Base-by-base conservation (phyloP, 1,139 yeast species). In the Geotrichum fermentans region DNA sequence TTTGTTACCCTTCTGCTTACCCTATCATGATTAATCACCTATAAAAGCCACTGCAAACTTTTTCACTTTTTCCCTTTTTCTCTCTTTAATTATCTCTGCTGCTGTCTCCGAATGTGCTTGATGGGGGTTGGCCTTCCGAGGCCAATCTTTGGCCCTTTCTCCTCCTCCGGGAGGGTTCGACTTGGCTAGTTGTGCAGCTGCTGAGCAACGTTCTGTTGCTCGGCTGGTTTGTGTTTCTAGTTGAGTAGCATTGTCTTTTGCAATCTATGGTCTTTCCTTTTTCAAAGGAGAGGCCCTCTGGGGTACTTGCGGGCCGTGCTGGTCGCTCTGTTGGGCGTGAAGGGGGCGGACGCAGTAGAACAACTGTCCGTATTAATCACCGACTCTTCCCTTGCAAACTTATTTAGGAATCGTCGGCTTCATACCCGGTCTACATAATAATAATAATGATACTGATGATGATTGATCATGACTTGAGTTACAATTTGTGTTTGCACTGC, bases 321-420 rank as follows among this genome's bases (percentile, higher is more conserved):
- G 36, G 37, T 30, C 43, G 28, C 28, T 30, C n/a, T 30, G 11
- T 24, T 24, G 41, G 21, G n/a, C 22, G 33, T 24, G 14, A 24
- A 24, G 18, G 41, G 33, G 33, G 26, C 6, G 32, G 35, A 2
- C 20, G 43, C 43, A 45, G 48, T 29, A 45, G 48, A 45, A 18
- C 34, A 32, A 39, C 16, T 34, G 36, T 18, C 48, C 43, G 48
- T 45, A 38, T 45, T 45, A 45, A 45, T 45, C 48, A 38, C 48
- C 48, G 48, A 45, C 41, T 28, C 17, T 38, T 39, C 42, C 37
- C 24, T 3, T 33, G 40, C 35, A 26, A 21, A 21, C 7, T 24
- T 7, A 26, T 14, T 7, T 18, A 38, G 48, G 41, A 41, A 38
- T 37, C 37, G 37, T 45, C 48, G 48, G 48, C 43, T 45, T 45